Base-by-base conservation (phyloP, 768 basidiomycete species). In the Pulveroboletus sp. region DNA sequence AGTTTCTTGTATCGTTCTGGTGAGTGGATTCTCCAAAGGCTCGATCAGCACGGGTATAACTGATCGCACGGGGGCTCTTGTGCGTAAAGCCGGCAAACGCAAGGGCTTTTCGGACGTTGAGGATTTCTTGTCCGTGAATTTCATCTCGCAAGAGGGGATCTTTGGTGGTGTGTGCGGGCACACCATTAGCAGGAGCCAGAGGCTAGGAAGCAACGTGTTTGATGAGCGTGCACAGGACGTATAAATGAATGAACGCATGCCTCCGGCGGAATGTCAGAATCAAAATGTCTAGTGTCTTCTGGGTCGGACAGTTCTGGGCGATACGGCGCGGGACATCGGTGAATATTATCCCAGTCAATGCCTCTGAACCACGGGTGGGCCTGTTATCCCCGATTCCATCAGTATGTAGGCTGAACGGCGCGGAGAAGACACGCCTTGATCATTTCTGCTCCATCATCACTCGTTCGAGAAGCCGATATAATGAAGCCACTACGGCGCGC, bases 211-310 rank as follows among this genome's bases (percentile, higher is more conserved):
- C 56, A 58, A 56, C 55, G 56, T 63, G 63, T 63, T 64, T 61
- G 60, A 67, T 53, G 51, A 61, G 59, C 60, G 36, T 57, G 51
- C 54, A 55, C 47, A 55, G 43, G 55, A 53, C 49, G 50, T 34
- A 48, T 31, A 55, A 54, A 53, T 63, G 64, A 67, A 60, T 70
- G 43, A 51, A 58, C 12, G 47, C 74, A 63, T 71, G 92, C 93
- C 82, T 94, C 90, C 31, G 87, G 73, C 19, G 90, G 90, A 61
- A 96, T 97, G 68, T 95, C 92, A 45, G 86, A 82, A 68, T 98
- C 94, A 56, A 99, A 97, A 69, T 99, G 94, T 53, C 83, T 78
- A 14, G 95, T 97, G 67, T 98, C 93, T 60, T 86, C 89, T 23
- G 89, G 86, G 55, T 81, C 74, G 26, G 65, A 73, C 50, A 99